A percentile compares a stretch with the other conserved stretches of the same genome.
Conservation (phyloP, 345 rosid species). For the Raphanus sativus region DNA sequence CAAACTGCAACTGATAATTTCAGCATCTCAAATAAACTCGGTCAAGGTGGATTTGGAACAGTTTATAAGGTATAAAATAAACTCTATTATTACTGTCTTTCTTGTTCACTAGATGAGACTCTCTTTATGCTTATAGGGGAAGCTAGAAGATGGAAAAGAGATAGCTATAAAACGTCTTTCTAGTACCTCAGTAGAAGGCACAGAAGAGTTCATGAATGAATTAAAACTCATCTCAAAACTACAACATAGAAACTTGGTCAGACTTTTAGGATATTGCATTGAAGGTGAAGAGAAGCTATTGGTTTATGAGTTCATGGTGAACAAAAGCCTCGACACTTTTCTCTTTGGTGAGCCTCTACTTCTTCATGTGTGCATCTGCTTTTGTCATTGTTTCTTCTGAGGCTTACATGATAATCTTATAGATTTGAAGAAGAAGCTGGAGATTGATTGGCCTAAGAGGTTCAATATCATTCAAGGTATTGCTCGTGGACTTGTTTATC, state of each 20-base stretch:
- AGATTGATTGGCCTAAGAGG: constrained; percentile 26
- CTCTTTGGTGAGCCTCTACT: constrained; percentile 43
- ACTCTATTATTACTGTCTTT: background rate
- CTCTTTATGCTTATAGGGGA: constrained; percentile 28
- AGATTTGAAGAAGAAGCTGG: constrained; percentile 10
- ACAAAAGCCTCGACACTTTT: constrained; percentile 54
- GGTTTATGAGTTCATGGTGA: constrained; percentile 58
- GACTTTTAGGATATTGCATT: constrained; percentile 50
- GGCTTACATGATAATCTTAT: background rate
- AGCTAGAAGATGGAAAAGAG: constrained; percentile 37
- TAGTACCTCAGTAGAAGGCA: constrained; percentile 44
- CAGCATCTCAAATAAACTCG: constrained; percentile 26
- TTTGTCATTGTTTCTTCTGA: background rate
- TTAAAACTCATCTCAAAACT: constrained; percentile 45
- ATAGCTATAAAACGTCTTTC: constrained; percentile 52
- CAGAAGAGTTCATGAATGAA: constrained; percentile 46
- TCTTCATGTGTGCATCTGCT: background rate
- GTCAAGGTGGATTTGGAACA: constrained; percentile 39
- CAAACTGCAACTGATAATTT: constrained; percentile 29
- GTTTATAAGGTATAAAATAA: constrained; percentile 29
- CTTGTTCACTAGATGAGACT: background rate
- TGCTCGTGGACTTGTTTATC: constrained; percentile 32
- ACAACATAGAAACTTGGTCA: constrained; percentile 65
- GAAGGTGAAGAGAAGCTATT: constrained; percentile 45
- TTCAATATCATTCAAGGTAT: constrained; percentile 15